Percentiles rank a stretch among this genome's conserved stretches.
Evolutionary conservation across 768 basidiomycete genomes (phyloP).

Genomic region (Tricholoma hemisulphureum): DNA sequence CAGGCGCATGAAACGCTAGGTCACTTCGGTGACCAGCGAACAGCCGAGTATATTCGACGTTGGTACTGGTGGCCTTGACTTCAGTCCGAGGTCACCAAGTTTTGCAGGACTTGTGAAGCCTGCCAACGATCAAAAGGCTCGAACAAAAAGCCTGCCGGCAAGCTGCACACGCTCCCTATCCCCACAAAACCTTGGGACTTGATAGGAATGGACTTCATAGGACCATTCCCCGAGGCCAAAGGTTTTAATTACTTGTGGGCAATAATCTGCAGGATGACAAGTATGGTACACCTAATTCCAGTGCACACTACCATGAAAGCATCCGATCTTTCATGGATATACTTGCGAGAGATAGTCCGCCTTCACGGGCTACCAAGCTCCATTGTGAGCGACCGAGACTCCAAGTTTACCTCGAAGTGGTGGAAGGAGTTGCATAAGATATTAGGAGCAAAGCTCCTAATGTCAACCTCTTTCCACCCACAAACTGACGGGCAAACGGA

Average conservation of each 20-base stretch:
- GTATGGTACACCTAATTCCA: too few species aligned
- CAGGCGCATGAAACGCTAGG: constrained; percentile 8
- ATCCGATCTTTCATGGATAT: not conserved
- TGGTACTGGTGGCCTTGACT: constrained; percentile 31
- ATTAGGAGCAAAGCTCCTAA: too few species aligned
- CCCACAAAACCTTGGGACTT: not conserved
- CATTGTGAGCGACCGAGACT: not conserved
- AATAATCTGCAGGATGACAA: too few species aligned
- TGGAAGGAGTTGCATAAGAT: not conserved
- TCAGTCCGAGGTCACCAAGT: not conserved
- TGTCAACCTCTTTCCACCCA: not conserved
- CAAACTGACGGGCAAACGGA: constrained; percentile 1
- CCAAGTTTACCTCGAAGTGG: not conserved
- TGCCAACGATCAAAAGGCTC: not conserved
- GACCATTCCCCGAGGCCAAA: too few species aligned
- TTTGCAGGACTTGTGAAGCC: not conserved
- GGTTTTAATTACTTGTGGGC: not conserved
- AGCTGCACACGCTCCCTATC: not conserved
- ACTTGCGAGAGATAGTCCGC: not conserved
- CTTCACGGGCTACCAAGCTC: too few species aligned
- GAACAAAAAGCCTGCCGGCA: not conserved
- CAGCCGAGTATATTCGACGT: constrained; percentile 15
- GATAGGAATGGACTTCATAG: too few species aligned
- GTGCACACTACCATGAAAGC: too few species aligned
- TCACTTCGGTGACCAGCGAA: constrained; percentile 4